Evolutionary conservation across 179 eudicot species (phyloP), one percentile per base, ranked within the genome.

Genomic region (Camellia oleifera): DNA sequence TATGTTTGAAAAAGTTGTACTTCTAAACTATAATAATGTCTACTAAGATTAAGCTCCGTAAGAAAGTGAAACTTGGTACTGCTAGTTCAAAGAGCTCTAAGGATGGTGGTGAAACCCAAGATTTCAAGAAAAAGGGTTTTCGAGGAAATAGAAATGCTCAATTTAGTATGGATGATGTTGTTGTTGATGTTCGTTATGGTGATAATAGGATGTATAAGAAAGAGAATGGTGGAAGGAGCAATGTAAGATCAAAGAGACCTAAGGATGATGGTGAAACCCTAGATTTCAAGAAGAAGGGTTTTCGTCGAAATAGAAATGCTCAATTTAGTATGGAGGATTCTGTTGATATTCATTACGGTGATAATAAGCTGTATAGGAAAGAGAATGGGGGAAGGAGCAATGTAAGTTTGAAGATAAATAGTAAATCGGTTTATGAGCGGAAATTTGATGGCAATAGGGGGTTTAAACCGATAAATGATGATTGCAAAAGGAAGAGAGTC

Each of bases 401-500:
- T 40, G 69, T 68, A 74, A 76, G 18, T n/a, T 68, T 61, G n/a
- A 75, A 70, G 52, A 61, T 18, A n/a, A 57, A 18, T 54, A 69
- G 18, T 42, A n/a, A n/a, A 74, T 12, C 77, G 58, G 15, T 15
- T 3, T 40, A 15, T 58, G 77, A 77, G 40, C 23, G 8, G 40
- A 69, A 44, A 11, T 18, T 65, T 77, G 79, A 18, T 53, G 75
- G 77, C 11, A 67, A 63, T 20, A 57, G 71, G 54, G 78, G 81
- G 76, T 26, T 15, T 70, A 79, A 76, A 76, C 26, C 26, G 60
- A 26, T 50, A 60, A 73, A 54, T 66, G 44, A 9, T 69, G 82
- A 69, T 74, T 72, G 62, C 7, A 84, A 75, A 67, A 79, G 86
- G 79, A 86, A 83, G 83, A 83, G 85, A 64, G 77, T 77, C 4